Evolutionary conservation across 2,329 filamentous ascomycete genomes (phyloP), one percentile per base, ranked within the genome.

Genomic region (Fusarium acutatum): DNA sequence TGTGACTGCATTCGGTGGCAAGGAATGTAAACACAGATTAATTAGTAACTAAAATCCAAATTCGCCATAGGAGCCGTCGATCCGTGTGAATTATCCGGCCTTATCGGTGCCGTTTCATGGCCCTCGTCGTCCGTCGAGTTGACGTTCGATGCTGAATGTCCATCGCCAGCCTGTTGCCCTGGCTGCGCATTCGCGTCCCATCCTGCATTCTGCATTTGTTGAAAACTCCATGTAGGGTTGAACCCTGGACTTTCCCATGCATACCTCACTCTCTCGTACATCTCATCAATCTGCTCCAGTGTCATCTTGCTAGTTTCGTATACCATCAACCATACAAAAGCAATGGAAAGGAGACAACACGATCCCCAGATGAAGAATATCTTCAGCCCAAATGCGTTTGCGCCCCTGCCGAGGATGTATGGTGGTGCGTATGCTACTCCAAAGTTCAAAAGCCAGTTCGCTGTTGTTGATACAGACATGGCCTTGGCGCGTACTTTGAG

Each of bases 391-490:
- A 96, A 86, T 71, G 93, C 89, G 32, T 91, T 91, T 46, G 92
- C 90, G 17, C 92, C 91, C 0, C 84, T 82, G 3, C 92, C 91
- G 26, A 86, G 83, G 69, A 96, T 93, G 83, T 97, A 90, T 80
- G 94, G 96, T 0, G 94, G 94, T 0, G 93, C 95, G 40, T 94
- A 96, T 52, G 93, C 92, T 69, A 97, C 96, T 44, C 89, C 92
- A 79, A 93, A 96, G 81, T 95, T 95, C 64, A 92, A 82, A 2
- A 92, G 81, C 93, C 93, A 96, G 82, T 96, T 96, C 32, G 92
- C 89, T 6, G 92, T 90, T 5, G 92, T 94, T 13, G 92, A 91
- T 10, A 95, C 84, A 0, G 92, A 93, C 88, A 94, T 93, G 56
- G 90, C 90, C 77, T 93, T 93, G 41, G 93, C 92, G 73, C 93